These are phyloP conservation scores for Allomyces macrogynus DNA, from an alignment of 192 early-diverging fungal genomes.

Conservation along the genomic window DNA sequence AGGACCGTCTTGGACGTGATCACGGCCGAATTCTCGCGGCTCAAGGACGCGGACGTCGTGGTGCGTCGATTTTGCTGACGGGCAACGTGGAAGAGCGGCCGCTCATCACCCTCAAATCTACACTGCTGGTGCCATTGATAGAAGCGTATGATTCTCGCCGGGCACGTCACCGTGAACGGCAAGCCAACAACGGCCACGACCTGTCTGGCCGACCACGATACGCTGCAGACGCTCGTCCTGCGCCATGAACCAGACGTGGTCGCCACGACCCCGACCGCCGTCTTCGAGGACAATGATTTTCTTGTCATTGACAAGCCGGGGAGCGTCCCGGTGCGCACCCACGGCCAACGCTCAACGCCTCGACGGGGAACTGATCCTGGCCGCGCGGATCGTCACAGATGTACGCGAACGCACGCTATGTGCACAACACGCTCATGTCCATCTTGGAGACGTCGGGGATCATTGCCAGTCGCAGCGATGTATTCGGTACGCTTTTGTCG, in stretches of 20 bases:
- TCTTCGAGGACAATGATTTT: neutral
- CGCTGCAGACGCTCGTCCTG: neutral
- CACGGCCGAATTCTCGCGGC: neutral
- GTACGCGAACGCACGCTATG: neutral
- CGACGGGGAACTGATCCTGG: neutral
- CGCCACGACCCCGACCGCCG: neutral
- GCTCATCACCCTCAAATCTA: neutral
- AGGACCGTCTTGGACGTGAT: neutral
- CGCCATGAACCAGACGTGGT: neutral
- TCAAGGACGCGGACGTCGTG: neutral
- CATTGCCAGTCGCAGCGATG: neutral
- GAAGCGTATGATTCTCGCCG: neutral
- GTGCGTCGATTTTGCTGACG: neutral
- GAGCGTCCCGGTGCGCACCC: neutral
- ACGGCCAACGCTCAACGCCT: no score
- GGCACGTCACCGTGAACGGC: neutral
- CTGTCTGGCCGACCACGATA: neutral
- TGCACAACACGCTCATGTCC: neutral
- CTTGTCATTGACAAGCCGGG: neutral
- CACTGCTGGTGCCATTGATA: neutral
- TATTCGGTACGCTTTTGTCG: neutral
- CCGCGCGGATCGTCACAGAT: neutral
- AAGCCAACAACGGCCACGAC: neutral
- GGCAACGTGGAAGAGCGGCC: neutral
- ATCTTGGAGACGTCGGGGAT: neutral